phyloP scores from a whole-genome alignment of 2,329 filamentous ascomycete species.

The Chaetothyriales sp. region DNA sequence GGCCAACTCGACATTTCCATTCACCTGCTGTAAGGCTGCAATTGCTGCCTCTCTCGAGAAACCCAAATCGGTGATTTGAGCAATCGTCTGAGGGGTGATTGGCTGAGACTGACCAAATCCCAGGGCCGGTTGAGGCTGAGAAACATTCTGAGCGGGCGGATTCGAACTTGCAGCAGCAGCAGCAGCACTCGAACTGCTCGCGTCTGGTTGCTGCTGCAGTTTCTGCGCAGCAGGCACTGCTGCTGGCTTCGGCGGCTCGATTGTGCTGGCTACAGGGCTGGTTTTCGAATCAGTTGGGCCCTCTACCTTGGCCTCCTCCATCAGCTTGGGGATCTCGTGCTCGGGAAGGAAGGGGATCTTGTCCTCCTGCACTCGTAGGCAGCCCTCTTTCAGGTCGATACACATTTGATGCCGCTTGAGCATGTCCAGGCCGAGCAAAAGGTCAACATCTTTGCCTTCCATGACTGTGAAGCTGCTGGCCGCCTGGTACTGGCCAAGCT shows the following conservation, averaged over 20 bases:
- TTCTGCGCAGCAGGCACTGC: conserved; percentile 19
- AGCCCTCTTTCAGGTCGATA: conserved; percentile 75
- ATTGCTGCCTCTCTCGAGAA: conserved; percentile 65
- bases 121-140: not conserved
- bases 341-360: conserved; percentile 85
- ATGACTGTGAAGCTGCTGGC: conserved; percentile 97
- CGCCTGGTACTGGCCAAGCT: conserved; percentile 73
- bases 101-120: conserved; percentile 21
- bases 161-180: not conserved
- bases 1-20: conserved; percentile 79
- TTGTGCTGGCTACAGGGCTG: conserved; percentile 65
- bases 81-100: conserved; percentile 51
- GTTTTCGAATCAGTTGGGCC: conserved; percentile 84
- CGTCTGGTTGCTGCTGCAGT: conserved; percentile 12
- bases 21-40: conserved; percentile 65
- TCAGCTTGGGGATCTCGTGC: conserved; percentile 79
- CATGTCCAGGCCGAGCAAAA: conserved; percentile 91
- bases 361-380: conserved; percentile 73
- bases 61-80: conserved; percentile 63
- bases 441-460: conserved; percentile 93
- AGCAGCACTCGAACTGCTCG: conserved; percentile 6
- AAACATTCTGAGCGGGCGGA: not conserved
- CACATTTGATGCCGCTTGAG: conserved; percentile 87
- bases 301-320: conserved; percentile 57
- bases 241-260: conserved; percentile 16